Evolutionary conservation across 768 basidiomycete genomes (phyloP).

Genomic region (Clitopilus hobsonii): DNA sequence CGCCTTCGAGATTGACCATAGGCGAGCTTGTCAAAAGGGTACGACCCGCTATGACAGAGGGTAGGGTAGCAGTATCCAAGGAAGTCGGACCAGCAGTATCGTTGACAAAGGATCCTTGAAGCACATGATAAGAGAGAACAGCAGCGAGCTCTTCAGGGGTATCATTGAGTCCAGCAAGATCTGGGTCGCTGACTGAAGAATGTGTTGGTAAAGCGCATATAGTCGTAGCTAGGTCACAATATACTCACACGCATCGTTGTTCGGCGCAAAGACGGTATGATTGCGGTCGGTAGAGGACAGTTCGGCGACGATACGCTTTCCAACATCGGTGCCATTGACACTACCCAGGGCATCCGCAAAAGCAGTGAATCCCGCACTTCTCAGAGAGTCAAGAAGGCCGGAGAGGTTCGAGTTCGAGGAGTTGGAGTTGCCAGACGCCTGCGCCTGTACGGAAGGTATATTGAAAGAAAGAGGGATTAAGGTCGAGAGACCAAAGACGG

Average conservation of each 20-base stretch:
- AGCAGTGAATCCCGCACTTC: neutral
- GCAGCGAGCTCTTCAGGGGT: constrained; percentile 6
- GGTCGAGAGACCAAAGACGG: constrained; percentile 3
- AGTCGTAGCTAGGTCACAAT: neutral
- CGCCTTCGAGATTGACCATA: constrained; percentile 52
- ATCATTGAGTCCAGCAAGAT: neutral
- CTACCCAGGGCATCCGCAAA: neutral
- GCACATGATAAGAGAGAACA: constrained; percentile 15
- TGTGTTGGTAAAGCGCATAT: neutral
- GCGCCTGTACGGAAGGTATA: neutral
- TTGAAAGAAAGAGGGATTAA: constrained; percentile 8
- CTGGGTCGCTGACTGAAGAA: constrained; percentile 10
- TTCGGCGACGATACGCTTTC: neutral
- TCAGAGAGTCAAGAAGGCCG: neutral
- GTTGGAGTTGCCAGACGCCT: neutral
- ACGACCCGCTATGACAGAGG: constrained; percentile 59
- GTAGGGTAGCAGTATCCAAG: constrained; percentile 36
- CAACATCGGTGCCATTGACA: neutral
- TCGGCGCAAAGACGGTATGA: constrained; percentile 16
- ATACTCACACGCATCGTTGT: constrained; percentile 16
- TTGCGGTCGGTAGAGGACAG: constrained; percentile 7
- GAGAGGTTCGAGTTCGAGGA: neutral
- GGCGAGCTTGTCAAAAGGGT: constrained; percentile 51
- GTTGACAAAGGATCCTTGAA: constrained; percentile 15
- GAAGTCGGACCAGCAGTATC: constrained; percentile 10